These are phyloP conservation scores for Pichia sporocuriosa DNA, from an alignment of 805 yeast species.

Conservation along the genomic window DNA sequence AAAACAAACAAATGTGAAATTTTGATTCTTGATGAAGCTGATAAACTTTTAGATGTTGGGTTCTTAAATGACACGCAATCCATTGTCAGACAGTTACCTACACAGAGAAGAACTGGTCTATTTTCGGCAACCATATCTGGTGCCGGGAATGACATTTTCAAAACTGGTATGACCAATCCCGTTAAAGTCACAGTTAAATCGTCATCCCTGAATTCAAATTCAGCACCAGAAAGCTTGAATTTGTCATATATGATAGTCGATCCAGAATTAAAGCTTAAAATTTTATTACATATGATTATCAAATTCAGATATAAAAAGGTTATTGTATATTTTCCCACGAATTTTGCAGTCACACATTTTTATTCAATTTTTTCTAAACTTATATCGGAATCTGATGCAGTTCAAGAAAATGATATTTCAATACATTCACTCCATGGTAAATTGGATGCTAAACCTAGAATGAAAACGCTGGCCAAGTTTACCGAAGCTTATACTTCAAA, in stretches of 20 bases:
- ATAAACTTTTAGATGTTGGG: constrained; percentile 72
- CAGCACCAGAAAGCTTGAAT: constrained; percentile 57
- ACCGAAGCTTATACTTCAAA: constrained; percentile 40
- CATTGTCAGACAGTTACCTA: constrained; percentile 67
- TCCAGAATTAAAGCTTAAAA: constrained; percentile 56
- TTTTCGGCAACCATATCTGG: constrained; percentile 90
- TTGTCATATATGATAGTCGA: constrained; percentile 54
- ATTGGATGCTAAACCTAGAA: constrained; percentile 69
- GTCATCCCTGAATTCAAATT: constrained; percentile 20
- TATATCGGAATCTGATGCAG: constrained; percentile 21
- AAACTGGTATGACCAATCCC: constrained; percentile 90
- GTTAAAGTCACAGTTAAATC: constrained; percentile 77
- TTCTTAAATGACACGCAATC: constrained; percentile 62
- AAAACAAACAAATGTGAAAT: constrained; percentile 61
- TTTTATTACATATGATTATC: constrained; percentile 46
- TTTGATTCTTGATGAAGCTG: constrained; percentile 88
- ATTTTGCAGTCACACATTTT: constrained; percentile 75
- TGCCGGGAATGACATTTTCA: constrained; percentile 71
- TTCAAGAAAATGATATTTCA: constrained; percentile 20
- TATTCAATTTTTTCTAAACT: constrained; percentile 47
- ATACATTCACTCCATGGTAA: constrained; percentile 87
- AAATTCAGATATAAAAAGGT: constrained; percentile 63
- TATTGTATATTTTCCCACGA: constrained; percentile 90
- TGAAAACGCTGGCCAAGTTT: constrained; percentile 63
- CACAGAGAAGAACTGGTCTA: constrained; percentile 87